Evolutionary conservation across 1,139 yeast genomes (phyloP).

Genomic region (Oligophagozyma castellii): DNA sequence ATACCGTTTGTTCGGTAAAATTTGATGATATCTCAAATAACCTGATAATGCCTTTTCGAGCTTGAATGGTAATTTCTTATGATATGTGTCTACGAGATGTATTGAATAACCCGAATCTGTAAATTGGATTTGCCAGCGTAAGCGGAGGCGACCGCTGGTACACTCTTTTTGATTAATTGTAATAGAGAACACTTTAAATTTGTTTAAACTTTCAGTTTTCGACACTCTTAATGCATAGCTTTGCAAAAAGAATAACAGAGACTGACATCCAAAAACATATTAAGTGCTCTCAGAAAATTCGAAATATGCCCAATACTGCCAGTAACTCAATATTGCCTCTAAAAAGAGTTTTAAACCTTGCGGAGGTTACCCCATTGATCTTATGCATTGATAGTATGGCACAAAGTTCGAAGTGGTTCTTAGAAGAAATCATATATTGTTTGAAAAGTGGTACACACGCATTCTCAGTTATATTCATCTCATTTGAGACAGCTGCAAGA

Average conservation of each 20-base stretch:
- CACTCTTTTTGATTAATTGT: too few species aligned
- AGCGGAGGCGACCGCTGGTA: too few species aligned
- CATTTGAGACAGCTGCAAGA: conserved; percentile 45
- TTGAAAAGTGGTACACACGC: conserved; percentile 13
- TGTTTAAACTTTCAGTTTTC: too few species aligned
- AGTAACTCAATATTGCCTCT: conserved; percentile 48
- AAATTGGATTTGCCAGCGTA: too few species aligned
- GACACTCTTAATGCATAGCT: too few species aligned
- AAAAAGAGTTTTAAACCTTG: conserved; percentile 48
- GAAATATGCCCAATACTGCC: conserved; percentile 27
- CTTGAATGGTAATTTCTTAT: background rate
- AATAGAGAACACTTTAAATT: too few species aligned
- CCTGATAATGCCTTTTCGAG: background rate
- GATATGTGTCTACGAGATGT: too few species aligned
- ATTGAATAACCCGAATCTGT: too few species aligned
- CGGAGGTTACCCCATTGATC: conserved; percentile 62
- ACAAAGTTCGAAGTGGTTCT: conserved; percentile 47
- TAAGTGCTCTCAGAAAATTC: too few species aligned
- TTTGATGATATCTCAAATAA: too few species aligned
- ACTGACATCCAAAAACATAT: too few species aligned
- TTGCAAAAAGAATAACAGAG: too few species aligned
- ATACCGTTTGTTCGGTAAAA: conserved; percentile 5
- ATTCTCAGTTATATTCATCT: conserved; percentile 34
- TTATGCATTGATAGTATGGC: conserved; percentile 54
- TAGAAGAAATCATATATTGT: conserved; percentile 43